Evolutionary conservation across 1,284 basidiomycete species (phyloP), one percentile per base, ranked within the genome.

Genomic region (Irpex sp.): DNA sequence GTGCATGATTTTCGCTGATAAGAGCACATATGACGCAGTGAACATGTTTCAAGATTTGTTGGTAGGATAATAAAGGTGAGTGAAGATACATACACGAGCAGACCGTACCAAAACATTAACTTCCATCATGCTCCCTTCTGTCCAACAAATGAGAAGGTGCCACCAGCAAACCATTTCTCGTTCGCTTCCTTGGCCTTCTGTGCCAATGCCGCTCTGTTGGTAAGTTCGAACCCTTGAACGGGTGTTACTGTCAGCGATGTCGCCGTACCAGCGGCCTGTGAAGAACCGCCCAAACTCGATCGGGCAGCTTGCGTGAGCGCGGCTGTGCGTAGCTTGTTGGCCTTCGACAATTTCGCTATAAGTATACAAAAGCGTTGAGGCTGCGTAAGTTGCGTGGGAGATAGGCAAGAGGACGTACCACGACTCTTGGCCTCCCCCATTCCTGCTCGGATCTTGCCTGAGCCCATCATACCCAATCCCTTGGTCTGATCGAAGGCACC

Each of bases 391-490:
- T 26, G 43, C 43, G 17, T 63, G 13, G 3, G 17, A 17, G 57
- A 57, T 31, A 8, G 60, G 33, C 60, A 58, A 21, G 35, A 60
- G 21, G 50, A 77, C 85, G 64, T 67, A 94, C 93, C 93, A 81
- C 91, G 89, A 77, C 88, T 94, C 79, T 93, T 92, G 35, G 91
- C 84, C 74, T 98, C 95, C 62, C 90, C 94, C 55, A 85, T 76
- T 58, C 89, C 89, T 7, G 94, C 95, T 61, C 97, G 83, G 55
- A 99, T 90, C 75, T 92, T 93, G 36, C 97, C 97, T 15, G 89
- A 89, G 54, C 94, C 94, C 67, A 98, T 94, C 95, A 99, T 98
- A 67, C 97, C 97, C 72, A 99, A 77, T 4, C 97, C 97, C 77
- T 95, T 93, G 9, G 94, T 95, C 81, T 98, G 91, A 78, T 98